Evolutionary conservation across 441 rosid species (phyloP).

Genomic region (Erysimum pusillum): DNA sequence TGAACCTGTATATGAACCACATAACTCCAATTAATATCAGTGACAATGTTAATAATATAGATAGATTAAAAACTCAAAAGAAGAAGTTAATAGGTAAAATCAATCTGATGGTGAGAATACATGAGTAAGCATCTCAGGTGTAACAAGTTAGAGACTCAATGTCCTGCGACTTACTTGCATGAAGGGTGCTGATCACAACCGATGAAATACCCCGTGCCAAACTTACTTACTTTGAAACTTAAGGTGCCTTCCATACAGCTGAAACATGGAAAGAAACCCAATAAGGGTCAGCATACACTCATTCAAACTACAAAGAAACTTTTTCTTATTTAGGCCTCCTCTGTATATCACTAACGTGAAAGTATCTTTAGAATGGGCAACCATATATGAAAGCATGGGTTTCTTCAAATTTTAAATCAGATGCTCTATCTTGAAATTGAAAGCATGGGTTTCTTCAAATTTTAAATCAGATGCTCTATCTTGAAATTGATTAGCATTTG

Average conservation of each 20-base stretch:
- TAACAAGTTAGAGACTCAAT: conserved; percentile 21
- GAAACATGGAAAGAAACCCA: conserved; percentile 50
- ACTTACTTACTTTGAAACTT: conserved; percentile 87
- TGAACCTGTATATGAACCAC: conserved; percentile 63
- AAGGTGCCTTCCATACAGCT: conserved; percentile 92
- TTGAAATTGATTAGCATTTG: conserved; percentile 23
- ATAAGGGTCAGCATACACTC: conserved; percentile 21
- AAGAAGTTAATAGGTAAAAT: not conserved
- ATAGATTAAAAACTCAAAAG: not conserved
- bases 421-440: conserved; percentile 21
- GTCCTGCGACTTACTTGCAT: conserved; percentile 84
- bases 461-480: conserved; percentile 14
- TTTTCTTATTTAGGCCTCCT: conserved; percentile 11
- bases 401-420: conserved; percentile 25
- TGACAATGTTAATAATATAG: conserved; percentile 5
- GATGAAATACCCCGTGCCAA: conserved; percentile 90
- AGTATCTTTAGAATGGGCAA: conserved; percentile 25
- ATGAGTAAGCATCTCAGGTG: conserved; percentile 21
- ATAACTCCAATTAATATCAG: conserved; percentile 36
- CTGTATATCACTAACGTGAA: not conserved
- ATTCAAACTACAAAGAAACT: not conserved
- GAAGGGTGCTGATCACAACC: conserved; percentile 92
- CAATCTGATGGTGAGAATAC: conserved; percentile 14
- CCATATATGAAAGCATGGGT: not conserved
- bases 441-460: conserved; percentile 22